Conservation (phyloP, 306 rosid genomes). For the Pachyrhizus erosus region DNA sequence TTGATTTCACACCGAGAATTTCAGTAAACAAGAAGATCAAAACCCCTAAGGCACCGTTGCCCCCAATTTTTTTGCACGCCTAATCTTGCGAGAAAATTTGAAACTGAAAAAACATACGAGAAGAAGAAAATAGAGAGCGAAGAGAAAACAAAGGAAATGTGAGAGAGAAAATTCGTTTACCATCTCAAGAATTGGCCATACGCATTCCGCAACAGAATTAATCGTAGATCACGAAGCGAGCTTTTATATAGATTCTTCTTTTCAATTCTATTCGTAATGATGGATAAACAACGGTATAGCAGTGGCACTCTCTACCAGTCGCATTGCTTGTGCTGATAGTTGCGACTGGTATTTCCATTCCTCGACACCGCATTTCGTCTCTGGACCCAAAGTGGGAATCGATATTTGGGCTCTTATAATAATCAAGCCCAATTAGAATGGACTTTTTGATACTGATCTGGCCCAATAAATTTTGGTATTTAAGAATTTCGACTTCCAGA, state of each 20-base stretch:
- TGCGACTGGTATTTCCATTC: conserved; percentile 8
- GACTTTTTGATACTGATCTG: neutral
- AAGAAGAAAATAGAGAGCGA: neutral
- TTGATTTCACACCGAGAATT: conserved; percentile 13
- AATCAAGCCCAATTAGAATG: neutral
- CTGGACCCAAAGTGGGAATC: neutral
- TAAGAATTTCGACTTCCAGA: neutral
- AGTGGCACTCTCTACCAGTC: conserved; percentile 44
- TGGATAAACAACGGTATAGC: neutral
- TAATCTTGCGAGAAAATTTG: neutral
- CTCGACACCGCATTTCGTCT: neutral
- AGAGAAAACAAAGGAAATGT: conserved; percentile 1
- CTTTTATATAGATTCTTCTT: neutral
- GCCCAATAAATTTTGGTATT: neutral
- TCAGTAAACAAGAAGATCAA: conserved; percentile 16
- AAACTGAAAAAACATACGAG: conserved; percentile 1
- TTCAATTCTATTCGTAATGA: neutral
- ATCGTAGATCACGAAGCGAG: conserved; percentile 39
- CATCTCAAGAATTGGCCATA: conserved; percentile 32
- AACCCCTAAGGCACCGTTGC: conserved; percentile 13
- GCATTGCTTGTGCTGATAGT: conserved; percentile 21
- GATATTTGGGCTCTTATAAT: neutral
- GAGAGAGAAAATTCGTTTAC: conserved; percentile 20
- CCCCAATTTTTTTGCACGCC: conserved; percentile 5
- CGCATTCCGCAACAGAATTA: conserved; percentile 33